A percentile compares a stretch with the other conserved stretches of the same genome.
Evolutionary conservation across 306 rosid species (phyloP).

Genomic region (Trifolium pratense): DNA sequence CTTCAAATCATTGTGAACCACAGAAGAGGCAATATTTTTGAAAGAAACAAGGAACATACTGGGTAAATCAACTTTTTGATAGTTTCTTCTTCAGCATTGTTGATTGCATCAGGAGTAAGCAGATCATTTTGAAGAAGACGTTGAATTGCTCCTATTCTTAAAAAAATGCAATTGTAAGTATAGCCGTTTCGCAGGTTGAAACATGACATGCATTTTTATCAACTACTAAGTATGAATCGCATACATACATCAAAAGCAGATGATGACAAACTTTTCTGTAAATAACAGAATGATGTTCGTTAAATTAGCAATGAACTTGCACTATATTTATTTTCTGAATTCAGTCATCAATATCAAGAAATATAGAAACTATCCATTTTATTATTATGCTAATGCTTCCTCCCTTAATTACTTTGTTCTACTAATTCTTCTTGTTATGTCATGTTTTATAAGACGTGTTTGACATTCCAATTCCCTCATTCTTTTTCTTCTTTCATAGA

Average conservation of each 20-base stretch:
- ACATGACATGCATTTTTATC: slow-evolving; percentile 19
- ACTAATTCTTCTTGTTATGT: slow-evolving; percentile 25
- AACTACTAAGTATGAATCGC: slow-evolving; percentile 24
- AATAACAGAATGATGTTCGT: slow-evolving; percentile 2
- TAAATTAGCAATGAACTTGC: slow-evolving; percentile 23
- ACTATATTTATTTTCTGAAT: slow-evolving; percentile 13
- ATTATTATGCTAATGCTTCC: not conserved
- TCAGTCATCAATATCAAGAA: slow-evolving; percentile 10
- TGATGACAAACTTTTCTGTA: not conserved
- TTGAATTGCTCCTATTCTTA: slow-evolving; percentile 83
- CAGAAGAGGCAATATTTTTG: slow-evolving; percentile 5
- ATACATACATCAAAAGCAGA: slow-evolving; percentile 22
- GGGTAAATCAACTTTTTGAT: slow-evolving; percentile 85
- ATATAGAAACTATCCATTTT: slow-evolving; percentile 11
- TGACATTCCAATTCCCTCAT: slow-evolving; percentile 1
- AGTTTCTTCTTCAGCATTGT: slow-evolving; percentile 77
- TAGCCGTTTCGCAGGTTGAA: slow-evolving; percentile 37
- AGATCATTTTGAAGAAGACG: slow-evolving; percentile 84
- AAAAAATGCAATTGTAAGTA: slow-evolving; percentile 47
- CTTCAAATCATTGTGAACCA: slow-evolving; percentile 20
- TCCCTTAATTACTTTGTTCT: slow-evolving; percentile 4
- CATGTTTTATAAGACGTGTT: slow-evolving; percentile 7
- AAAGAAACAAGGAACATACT: slow-evolving; percentile 53
- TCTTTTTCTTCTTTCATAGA: slow-evolving; percentile 18
- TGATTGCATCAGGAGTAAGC: slow-evolving; percentile 77